Evolutionary conservation across 176 grass and related monocot species (phyloP).

Genomic region (Poa pratensis): DNA sequence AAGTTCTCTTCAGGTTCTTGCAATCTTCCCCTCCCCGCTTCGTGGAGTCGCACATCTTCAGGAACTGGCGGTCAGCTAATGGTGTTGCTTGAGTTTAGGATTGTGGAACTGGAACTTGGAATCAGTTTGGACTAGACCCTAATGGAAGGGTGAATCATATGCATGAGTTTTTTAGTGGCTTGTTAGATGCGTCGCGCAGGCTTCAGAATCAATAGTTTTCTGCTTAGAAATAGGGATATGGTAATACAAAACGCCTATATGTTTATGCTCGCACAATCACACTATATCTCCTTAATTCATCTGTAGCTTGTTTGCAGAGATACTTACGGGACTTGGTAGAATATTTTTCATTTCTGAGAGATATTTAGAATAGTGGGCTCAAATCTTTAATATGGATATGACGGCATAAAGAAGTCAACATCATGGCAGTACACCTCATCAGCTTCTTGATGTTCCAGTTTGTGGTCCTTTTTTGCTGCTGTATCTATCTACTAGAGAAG

Average conservation of each 20-base stretch:
- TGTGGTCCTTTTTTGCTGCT: slow-evolving; percentile 3
- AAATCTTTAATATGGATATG: not conserved
- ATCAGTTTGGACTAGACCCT: not conserved
- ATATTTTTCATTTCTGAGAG: not conserved
- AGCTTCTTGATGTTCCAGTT: not conserved
- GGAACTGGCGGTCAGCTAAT: not conserved
- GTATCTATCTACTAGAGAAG: not conserved
- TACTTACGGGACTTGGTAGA: not conserved
- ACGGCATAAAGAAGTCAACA: not conserved
- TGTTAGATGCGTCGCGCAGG: not conserved
- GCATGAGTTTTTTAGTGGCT: not conserved
- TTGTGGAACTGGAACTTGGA: not conserved
- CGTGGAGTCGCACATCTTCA: not conserved
- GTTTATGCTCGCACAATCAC: too few relatives aligned
- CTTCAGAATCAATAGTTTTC: not conserved
- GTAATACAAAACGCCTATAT: not conserved
- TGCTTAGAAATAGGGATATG: not conserved
- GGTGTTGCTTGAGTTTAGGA: not conserved
- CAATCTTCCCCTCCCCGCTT: not conserved
- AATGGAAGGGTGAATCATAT: not conserved
- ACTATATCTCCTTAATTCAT: not conserved
- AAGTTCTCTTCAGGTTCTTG: not conserved
- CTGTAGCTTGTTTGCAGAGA: not conserved
- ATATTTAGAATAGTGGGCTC: not conserved
- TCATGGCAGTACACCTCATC: not conserved